Evolutionary conservation across 176 grass and related monocot species (phyloP).

Genomic region (Carex parvula): DNA sequence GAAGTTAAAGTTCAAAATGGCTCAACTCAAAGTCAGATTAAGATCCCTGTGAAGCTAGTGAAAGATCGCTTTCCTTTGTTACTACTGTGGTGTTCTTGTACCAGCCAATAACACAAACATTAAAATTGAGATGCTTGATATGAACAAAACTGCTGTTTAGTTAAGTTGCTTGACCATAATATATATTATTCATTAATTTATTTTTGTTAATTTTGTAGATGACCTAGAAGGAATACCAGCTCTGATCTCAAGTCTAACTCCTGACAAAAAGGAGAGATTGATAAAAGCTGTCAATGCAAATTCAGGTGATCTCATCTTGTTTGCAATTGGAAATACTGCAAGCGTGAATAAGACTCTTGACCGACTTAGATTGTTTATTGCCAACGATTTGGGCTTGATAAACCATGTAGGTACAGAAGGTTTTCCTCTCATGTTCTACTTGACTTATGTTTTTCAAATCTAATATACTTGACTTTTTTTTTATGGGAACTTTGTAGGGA

Average conservation of each 20-base stretch:
- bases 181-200: not conserved
- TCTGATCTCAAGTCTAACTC: constrained; percentile 61
- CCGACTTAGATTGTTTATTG: constrained; percentile 64
- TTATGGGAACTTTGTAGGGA: constrained; percentile 43
- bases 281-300: constrained; percentile 49
- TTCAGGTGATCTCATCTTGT: constrained; percentile 79
- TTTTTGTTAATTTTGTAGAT: constrained; percentile 37
- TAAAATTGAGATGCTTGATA: constrained; percentile 4
- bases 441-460: not conserved
- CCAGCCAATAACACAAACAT: not conserved
- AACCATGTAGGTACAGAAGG: constrained; percentile 47
- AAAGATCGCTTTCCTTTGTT: not conserved
- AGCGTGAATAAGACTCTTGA: constrained; percentile 66
- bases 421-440: not conserved
- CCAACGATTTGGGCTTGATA: constrained; percentile 72
- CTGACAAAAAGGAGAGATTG: constrained; percentile 56
- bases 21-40: not conserved
- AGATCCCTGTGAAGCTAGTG: not conserved
- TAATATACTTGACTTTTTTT: constrained; percentile 20
- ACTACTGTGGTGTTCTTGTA: not conserved
- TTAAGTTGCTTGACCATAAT: not conserved
- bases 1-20: not conserved
- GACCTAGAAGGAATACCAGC: constrained; percentile 81
- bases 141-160: not conserved
- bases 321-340: constrained; percentile 69